Evolutionary conservation across 1,284 basidiomycete species (phyloP), one percentile per base, ranked within the genome.

Genomic region (Boletus smithii): DNA sequence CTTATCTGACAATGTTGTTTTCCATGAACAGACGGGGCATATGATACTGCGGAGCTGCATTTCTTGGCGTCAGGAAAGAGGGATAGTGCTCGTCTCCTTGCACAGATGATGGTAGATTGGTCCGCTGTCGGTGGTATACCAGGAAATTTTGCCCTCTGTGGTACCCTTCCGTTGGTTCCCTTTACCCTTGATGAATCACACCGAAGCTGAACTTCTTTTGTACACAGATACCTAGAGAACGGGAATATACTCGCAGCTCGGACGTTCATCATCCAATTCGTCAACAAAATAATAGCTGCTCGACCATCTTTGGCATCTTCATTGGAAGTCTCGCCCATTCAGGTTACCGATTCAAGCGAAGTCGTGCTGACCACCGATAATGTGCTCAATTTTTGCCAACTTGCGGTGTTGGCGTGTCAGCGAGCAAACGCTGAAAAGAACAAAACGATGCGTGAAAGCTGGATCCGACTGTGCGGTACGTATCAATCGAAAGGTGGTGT

Each of bases 31-130:
- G 92, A 95, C 65, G 81, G 83, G 9, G 70, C 73, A 22, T 91
- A 85, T 61, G 81, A 83, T 40, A 63, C 67, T 14, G 92, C 92
- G 1, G 91, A 95, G 59, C 69, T 75, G 0, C 87, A 95, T 69
- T 74, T 97, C 29, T 73, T 97, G 10, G 79, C 87, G 7, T 84
- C 90, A 1, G 91, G 90, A 40, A 89, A 87, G 59, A 81, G 91
- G 43, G 93, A 95, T 57, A 89, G 91, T 39, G 92, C 90, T 1
- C 79, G 85, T 14, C 69, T 88, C 3, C 79, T 95, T n/a, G 91
- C 91, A 5, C 82, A 91, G 50, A 81, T 92, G 76, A 84, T 91
- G 68, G 77, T 81, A 46, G 81, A 89, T 51, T 97, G 94, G 94
- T 82, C 72, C 27, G 61, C 71, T 16, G 60, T 67, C 33, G 69